Evolutionary conservation across 345 rosid species (phyloP), one percentile per base, ranked within the genome.

Genomic region (Raphanus sativus): DNA sequence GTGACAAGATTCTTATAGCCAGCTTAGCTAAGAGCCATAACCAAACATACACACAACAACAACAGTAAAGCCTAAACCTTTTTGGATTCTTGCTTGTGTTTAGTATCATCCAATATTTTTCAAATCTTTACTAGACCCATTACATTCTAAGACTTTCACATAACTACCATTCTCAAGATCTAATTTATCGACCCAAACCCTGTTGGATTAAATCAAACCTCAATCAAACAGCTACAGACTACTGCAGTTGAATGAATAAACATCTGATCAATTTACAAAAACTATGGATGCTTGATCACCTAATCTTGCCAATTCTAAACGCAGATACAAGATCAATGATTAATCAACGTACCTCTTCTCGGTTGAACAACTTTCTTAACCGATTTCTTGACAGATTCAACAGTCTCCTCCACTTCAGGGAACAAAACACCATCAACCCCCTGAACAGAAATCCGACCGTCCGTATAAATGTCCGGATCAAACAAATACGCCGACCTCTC

Each of bases 401-500:
- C 78, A 36, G 8, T 2, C 50, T 82, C 80, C 75, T 81, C 85
- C 25, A 83, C 85, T 38, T 69, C 75, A 15, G 89, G 89, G 54
- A 89, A 84, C 79, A 90, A 65, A 64, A 90, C 93, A 45, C 89
- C 90, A 59, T 91, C 96, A 24, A 91, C 83, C 42, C 97, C 97
- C 74, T 89, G 94, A 17, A 89, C 94, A 33, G 94, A 91, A 65
- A 89, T 91, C 59, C 97, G 77, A 11, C 94, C 97, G 32, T 89
- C 97, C 1, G 91, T 89, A 33, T 84, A 89, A 74, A 91, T 91
- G 71, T 91, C 97, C 8, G 99, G 99, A 71, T 95, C 99, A 52
- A 89, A 92, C 85, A 95, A 74, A 75, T 95, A 92, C 0, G 94
- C 98, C 0, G 93, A 84, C 61, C 81, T 84, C 28, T 88, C 98